A percentile compares a stretch with the other conserved stretches of the same genome.
phyloP scores from a whole-genome alignment of 352 stramenopile genomes.

The Elongisporangium senticosum region DNA sequence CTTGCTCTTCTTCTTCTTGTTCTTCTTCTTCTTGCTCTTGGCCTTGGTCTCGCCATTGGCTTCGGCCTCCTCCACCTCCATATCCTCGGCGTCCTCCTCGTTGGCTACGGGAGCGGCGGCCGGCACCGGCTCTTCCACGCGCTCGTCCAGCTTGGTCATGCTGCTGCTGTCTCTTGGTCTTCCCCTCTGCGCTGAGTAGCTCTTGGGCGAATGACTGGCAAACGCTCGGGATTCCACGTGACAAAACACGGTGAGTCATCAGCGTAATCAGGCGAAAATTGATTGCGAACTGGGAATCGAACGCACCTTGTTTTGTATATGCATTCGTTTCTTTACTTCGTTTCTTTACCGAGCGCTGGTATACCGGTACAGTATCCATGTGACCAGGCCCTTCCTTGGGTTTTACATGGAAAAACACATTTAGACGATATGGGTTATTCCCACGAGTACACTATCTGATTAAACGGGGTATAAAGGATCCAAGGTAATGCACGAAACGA shows the following conservation, averaged over 20 bases:
- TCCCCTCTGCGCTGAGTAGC: neutral
- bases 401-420: neutral
- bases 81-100: neutral
- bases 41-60: slow-evolving; percentile 10
- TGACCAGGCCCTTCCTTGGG: neutral
- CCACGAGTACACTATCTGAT: neutral
- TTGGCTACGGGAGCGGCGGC: neutral
- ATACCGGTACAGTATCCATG: neutral
- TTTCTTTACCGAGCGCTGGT: neutral
- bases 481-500: neutral
- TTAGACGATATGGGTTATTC: neutral
- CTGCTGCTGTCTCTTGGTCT: neutral
- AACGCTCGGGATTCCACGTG: neutral
- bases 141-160: slow-evolving; percentile 4
- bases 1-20: slow-evolving; percentile 47
- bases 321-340: neutral
- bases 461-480: neutral
- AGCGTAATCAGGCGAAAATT: neutral
- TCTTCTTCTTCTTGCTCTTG: slow-evolving; percentile 80
- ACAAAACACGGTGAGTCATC: neutral
- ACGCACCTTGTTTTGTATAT: too few species aligned
- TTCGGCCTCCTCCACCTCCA: neutral
- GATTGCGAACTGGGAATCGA: neutral
- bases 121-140: slow-evolving; percentile 1
- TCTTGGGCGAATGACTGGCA: neutral